phyloP scores from a whole-genome alignment of 176 grass and related monocot genomes.

The Areca catechu region DNA sequence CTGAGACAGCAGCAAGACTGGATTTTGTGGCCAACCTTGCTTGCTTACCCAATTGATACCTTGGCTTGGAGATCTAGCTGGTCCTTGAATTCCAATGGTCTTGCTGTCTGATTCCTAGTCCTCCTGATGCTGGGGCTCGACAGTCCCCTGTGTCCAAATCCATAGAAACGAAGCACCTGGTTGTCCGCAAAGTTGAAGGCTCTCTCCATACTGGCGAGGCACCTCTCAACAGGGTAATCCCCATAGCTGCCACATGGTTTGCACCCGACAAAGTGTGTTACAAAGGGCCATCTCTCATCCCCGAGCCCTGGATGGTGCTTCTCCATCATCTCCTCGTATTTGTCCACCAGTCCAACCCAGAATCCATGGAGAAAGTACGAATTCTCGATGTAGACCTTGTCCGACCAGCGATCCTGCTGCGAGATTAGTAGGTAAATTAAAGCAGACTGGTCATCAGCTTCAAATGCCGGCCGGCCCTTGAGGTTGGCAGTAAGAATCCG shows the following conservation, averaged over 20 bases:
- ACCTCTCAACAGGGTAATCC: conserved; percentile 77
- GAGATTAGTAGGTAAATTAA: conserved; percentile 85
- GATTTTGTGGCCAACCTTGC: too few species aligned
- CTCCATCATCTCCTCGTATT: conserved; percentile 95
- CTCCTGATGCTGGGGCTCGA: conserved; percentile 64
- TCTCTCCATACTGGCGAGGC: conserved; percentile 84
- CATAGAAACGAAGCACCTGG: conserved; percentile 71
- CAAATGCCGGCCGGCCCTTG: conserved; percentile 72
- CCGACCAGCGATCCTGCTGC: conserved; percentile 71
- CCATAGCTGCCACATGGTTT: conserved; percentile 91
- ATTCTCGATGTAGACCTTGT: conserved; percentile 84
- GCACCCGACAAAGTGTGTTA: conserved; percentile 91
- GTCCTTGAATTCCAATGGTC: conserved; percentile 51
- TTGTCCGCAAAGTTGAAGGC: conserved; percentile 94
- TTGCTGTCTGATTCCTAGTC: conserved; percentile 50
- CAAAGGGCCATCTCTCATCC: conserved; percentile 85
- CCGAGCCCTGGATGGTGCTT: conserved; percentile 77
- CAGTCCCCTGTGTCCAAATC: conserved; percentile 60
- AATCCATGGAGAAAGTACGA: conserved; percentile 92
- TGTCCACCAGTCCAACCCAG: conserved; percentile 80
- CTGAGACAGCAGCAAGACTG: too few species aligned
- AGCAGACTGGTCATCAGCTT: conserved; percentile 90
- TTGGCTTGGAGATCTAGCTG: conserved; percentile 57
- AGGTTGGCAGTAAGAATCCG: conserved; percentile 66
- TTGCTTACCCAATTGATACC: conserved; percentile 20